These are phyloP conservation scores for Kluyveromyces marxianus DNA, from an alignment of 1,139 yeast genomes.

Conservation along the genomic window DNA sequence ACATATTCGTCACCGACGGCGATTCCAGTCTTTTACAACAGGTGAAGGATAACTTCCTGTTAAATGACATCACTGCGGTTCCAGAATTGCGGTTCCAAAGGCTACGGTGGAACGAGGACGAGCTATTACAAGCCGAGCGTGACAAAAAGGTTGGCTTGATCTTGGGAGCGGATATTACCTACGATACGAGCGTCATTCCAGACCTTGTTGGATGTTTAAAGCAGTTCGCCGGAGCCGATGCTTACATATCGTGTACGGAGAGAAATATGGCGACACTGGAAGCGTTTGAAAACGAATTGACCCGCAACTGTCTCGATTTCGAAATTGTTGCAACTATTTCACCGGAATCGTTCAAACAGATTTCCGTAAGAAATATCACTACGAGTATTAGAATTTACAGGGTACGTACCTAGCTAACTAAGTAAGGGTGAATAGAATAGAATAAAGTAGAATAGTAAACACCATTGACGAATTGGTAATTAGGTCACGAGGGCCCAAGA, in stretches of 20 bases:
- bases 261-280: constrained; percentile 2
- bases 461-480: neutral
- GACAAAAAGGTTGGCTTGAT: constrained; percentile 39
- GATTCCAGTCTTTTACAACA: constrained; percentile 52
- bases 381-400: constrained; percentile 1
- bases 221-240: constrained; percentile 20
- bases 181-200: constrained; percentile 58
- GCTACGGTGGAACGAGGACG: constrained; percentile 58
- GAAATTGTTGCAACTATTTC: neutral
- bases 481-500: constrained; percentile 11
- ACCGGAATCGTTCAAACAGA: constrained; percentile 1
- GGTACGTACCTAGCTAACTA: constrained; percentile 10
- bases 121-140: constrained; percentile 5
- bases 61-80: constrained; percentile 34
- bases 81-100: constrained; percentile 32
- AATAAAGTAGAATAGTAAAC: constrained; percentile 15
- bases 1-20: constrained; percentile 61
- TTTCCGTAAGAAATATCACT: constrained; percentile 1
- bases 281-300: constrained; percentile 1
- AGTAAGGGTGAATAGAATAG: neutral
- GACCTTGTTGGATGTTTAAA: constrained; percentile 45
- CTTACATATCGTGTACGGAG: constrained; percentile 3
- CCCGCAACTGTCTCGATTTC: neutral
- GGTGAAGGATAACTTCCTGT: constrained; percentile 37
- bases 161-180: constrained; percentile 82